Evolutionary conservation across 768 basidiomycete species (phyloP).

Genomic region (Cubamyces sp.): DNA sequence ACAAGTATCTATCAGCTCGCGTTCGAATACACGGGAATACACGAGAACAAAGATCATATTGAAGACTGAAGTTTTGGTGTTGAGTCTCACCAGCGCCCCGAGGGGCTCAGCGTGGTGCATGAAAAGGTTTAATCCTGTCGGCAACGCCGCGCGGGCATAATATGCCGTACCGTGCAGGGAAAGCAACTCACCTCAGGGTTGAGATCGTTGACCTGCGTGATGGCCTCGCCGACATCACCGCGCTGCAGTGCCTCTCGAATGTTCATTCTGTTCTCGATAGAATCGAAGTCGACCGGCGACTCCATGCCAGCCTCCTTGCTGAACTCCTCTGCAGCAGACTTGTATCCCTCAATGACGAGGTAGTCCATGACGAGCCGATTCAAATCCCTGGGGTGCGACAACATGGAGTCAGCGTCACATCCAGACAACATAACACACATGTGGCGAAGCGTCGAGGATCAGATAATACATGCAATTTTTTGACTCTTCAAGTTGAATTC

Average conservation of each 20-base stretch:
- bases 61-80: constrained; percentile 94
- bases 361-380: constrained; percentile 97
- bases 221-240: constrained; percentile 94
- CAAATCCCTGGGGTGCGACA: constrained; percentile 67
- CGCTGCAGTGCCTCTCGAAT: constrained; percentile 93
- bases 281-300: constrained; percentile 84
- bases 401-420: constrained; percentile 22
- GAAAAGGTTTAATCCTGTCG: constrained; percentile 86
- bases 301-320: constrained; percentile 82
- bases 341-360: constrained; percentile 96
- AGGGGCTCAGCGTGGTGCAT: constrained; percentile 98
- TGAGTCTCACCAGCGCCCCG: constrained; percentile 84
- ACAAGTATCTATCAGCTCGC: constrained; percentile 26
- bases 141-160: constrained; percentile 3
- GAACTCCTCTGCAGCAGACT: constrained; percentile 94
- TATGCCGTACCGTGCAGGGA: constrained; percentile 9
- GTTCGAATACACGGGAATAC: constrained; percentile 10
- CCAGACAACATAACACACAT: constrained; percentile 20
- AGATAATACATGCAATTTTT: constrained; percentile 88
- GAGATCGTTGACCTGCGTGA: constrained; percentile 92
- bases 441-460: constrained; percentile 45
- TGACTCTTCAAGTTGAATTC: constrained; percentile 67
- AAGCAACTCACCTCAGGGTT: constrained; percentile 86
- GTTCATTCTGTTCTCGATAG: constrained; percentile 91
- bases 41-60: constrained; percentile 68